Evolutionary conservation across 176 grass and related monocot species (phyloP), one percentile per base, ranked within the genome.

Genomic region (Bothriochloa decipiens): DNA sequence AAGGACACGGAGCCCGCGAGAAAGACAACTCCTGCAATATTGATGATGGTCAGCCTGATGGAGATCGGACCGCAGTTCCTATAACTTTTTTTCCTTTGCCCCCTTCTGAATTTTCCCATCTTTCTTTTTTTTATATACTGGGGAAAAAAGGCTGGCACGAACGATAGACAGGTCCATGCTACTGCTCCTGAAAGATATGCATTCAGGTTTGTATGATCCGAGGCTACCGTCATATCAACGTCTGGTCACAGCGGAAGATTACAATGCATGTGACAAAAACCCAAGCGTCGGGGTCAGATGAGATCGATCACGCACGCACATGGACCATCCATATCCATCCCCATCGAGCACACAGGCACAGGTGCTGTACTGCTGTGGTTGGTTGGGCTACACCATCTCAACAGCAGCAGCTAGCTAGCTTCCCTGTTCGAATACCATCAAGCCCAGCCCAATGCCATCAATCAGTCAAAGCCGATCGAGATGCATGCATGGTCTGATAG

Each of bases 111-210:
- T 61, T 25, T 61, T 11, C 8, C 22, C n/a, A 11, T 61, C 9
- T 61, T 58, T n/a, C 7, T n/a, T 58, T 57, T 6, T 52, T 57
- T 6, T 52, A 47, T 49, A 49, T 49, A 49, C 45, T 0, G 18
- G 8, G 7, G 40, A 57, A 22, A 58, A 61, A 23, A 60, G 5
- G 8, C 52, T 58, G 6, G 9, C 53, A n/a, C 22, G 57, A 9
- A 25, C 57, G 57, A 61, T 58, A n/a, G 67, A 40, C 1, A 74
- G 45, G 26, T 15, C 61, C 72, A 28, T 55, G 4, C 16, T 35
- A 83, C 84, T 87, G 80, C 80, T 70, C 40, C 68, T 74, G 68
- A 83, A 87, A 42, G 84, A 87, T 74, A n/a, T 33, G 26, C 23
- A 81, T 39, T 17, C 14, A 26, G 50, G n/a, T 66, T 75, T 52